phyloP scores from a whole-genome alignment of 768 basidiomycete genomes.

The Boletus coccyginus region DNA sequence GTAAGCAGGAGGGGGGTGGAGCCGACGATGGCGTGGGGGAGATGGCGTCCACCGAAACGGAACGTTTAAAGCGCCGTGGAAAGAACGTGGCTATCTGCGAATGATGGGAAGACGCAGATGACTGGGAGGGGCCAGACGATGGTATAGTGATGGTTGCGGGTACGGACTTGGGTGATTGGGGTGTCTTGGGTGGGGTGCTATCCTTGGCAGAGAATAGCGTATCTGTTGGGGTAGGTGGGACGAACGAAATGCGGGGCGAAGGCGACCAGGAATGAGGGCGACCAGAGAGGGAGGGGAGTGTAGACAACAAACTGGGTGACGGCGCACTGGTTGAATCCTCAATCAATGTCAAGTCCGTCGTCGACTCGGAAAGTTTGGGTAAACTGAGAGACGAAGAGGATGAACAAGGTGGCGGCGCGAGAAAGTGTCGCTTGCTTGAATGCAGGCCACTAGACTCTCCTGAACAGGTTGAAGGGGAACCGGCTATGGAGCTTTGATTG shows the following conservation, averaged over 20 bases:
- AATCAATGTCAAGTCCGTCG: neutral
- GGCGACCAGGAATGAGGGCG: slow-evolving; percentile 7
- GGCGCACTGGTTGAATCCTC: slow-evolving; percentile 14
- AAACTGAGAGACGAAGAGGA: slow-evolving; percentile 30
- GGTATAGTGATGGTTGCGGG: neutral
- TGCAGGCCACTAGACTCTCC: slow-evolving; percentile 4
- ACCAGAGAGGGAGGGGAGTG: slow-evolving; percentile 23
- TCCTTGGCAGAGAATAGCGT: neutral
- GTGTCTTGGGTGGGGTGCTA: neutral
- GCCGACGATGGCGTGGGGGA: neutral
- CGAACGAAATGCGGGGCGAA: slow-evolving; percentile 6
- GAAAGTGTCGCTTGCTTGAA: slow-evolving; percentile 6
- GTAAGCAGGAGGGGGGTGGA: neutral
- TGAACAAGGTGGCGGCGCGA: slow-evolving; percentile 20
- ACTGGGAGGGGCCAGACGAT: neutral
- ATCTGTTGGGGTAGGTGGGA: slow-evolving; percentile 7
- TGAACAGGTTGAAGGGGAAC: slow-evolving; percentile 21
- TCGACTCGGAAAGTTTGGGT: slow-evolving; percentile 15
- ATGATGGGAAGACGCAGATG: neutral
- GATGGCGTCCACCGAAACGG: neutral
- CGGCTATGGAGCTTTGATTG: neutral
- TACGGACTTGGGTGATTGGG: neutral
- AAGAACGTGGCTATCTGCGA: slow-evolving; percentile 5
- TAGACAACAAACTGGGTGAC: slow-evolving; percentile 24
- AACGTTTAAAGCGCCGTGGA: slow-evolving; percentile 9